Conservation (phyloP, 495 filamentous ascomycete genomes). For the Viridothelium virens region DNA sequence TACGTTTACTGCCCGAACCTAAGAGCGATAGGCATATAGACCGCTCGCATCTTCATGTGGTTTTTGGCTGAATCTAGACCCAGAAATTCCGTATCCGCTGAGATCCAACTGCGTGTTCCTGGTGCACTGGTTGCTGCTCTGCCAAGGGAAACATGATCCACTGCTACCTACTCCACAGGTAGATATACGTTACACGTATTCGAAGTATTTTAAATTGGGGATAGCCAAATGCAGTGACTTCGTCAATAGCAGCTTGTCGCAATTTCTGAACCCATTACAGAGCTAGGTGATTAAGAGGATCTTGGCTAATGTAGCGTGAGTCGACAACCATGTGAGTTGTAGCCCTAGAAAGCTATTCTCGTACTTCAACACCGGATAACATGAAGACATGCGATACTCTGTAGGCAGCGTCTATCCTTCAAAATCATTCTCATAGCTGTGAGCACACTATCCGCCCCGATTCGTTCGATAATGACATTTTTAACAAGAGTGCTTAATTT, state of each 20-base stretch:
- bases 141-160: not conserved
- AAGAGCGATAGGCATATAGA: conserved; percentile 4
- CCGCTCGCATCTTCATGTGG: not conserved
- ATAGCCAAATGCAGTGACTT: not conserved
- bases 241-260: not conserved
- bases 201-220: not conserved
- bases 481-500: too few relatives aligned
- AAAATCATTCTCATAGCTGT: too few relatives aligned
- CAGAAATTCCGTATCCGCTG: not conserved
- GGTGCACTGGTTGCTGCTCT: not conserved
- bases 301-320: too few relatives aligned
- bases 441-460: too few relatives aligned
- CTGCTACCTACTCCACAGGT: not conserved
- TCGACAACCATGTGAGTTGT: too few relatives aligned
- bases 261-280: not conserved
- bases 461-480: too few relatives aligned
- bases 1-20: not conserved
- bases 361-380: too few relatives aligned
- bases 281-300: not conserved
- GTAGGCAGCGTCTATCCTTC: too few relatives aligned
- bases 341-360: too few relatives aligned
- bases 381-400: too few relatives aligned
- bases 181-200: not conserved
- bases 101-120: not conserved
- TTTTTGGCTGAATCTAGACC: not conserved